These are phyloP conservation scores for Hydrangea macrophylla DNA, from an alignment of 148 eudicot genomes.

Conservation along the genomic window DNA sequence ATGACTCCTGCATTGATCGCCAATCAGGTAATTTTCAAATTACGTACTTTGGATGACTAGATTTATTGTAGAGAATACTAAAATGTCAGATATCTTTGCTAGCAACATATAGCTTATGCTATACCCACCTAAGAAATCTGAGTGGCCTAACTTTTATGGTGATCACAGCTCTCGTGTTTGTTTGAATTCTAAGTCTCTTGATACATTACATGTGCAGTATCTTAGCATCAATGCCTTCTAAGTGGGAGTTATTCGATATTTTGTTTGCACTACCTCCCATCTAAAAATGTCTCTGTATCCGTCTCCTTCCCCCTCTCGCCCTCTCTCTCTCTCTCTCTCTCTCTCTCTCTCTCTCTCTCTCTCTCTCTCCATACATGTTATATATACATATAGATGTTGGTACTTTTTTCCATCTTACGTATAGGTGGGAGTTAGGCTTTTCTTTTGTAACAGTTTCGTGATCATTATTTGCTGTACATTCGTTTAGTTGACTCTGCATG, in stretches of 20 bases:
- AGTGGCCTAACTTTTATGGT: background rate
- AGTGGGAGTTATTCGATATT: background rate
- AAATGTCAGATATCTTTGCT: too few species aligned
- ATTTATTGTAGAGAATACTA: background rate
- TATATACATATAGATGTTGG: too few species aligned
- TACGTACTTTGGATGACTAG: background rate
- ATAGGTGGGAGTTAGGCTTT: too few species aligned
- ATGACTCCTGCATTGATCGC: constrained; percentile 70
- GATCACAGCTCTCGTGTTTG: background rate
- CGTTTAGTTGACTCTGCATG: background rate
- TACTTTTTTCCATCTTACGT: too few species aligned
- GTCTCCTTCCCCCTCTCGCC: too few species aligned
- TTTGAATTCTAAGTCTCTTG: background rate
- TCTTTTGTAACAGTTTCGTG: background rate
- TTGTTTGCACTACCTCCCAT: background rate
- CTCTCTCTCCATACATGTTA: too few species aligned
- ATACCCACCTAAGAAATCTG: background rate
- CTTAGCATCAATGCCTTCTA: too few species aligned
- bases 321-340: too few species aligned
- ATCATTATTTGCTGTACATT: background rate
- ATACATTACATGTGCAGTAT: too few species aligned
- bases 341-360: too few species aligned
- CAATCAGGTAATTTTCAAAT: constrained; percentile 65
- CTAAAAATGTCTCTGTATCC: too few species aligned
- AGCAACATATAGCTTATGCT: background rate